These are phyloP conservation scores for Bisporella sp. DNA, from an alignment of 2,329 filamentous ascomycete species.

Conservation along the genomic window DNA sequence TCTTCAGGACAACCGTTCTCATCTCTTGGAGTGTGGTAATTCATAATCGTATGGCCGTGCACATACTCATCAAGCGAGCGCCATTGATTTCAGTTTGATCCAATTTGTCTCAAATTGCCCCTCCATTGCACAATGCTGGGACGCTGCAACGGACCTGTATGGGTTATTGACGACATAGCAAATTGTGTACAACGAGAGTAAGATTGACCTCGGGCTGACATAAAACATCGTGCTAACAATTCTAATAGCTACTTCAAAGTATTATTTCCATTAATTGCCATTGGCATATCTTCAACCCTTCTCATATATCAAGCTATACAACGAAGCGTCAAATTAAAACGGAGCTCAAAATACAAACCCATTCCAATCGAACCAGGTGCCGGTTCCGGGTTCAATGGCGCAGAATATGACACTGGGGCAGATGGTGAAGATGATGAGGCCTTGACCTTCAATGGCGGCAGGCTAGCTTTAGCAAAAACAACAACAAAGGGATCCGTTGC, in stretches of 20 bases:
- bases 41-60: too few species aligned
- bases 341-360: slow-evolving; percentile 47
- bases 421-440: slow-evolving; percentile 52
- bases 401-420: slow-evolving; percentile 26
- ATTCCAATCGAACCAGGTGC: slow-evolving; percentile 38
- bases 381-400: slow-evolving; percentile 19
- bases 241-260: slow-evolving; percentile 65
- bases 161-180: slow-evolving; percentile 57
- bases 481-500: slow-evolving; percentile 58
- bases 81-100: too few species aligned
- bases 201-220: slow-evolving; percentile 28
- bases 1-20: too few species aligned
- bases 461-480: slow-evolving; percentile 51
- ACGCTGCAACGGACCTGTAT: slow-evolving; percentile 32
- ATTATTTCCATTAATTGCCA: slow-evolving; percentile 67
- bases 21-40: too few species aligned
- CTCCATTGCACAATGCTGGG: slow-evolving; percentile 15
- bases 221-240: slow-evolving; percentile 11
- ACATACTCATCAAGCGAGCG: too few species aligned
- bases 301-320: slow-evolving; percentile 53
- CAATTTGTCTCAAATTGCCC: not conserved
- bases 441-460: slow-evolving; percentile 50
- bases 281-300: slow-evolving; percentile 62
- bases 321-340: slow-evolving; percentile 45
- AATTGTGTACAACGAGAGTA: slow-evolving; percentile 62